A percentile compares a stretch with the other conserved stretches of the same genome.
Evolutionary conservation across 2,329 filamentous ascomycete genomes (phyloP).

Genomic region (Cladosporium sp.): DNA sequence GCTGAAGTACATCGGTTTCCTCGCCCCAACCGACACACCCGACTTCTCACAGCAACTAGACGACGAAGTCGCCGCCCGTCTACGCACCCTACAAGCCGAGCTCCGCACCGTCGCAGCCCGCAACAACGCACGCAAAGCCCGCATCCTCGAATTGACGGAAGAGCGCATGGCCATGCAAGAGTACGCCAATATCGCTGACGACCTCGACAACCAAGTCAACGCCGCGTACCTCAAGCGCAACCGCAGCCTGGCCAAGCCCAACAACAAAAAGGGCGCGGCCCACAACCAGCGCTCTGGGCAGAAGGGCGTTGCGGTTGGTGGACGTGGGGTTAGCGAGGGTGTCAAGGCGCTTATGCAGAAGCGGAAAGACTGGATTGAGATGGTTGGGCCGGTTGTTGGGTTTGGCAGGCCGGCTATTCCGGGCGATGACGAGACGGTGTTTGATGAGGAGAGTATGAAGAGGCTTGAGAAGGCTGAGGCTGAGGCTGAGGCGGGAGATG

Average conservation of each 20-base stretch:
- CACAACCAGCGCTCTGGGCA: constrained; percentile 49
- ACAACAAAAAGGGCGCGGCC: constrained; percentile 71
- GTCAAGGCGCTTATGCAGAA: constrained; percentile 92
- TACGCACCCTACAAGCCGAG: constrained; percentile 80
- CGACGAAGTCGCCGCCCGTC: constrained; percentile 86
- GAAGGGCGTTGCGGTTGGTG: constrained; percentile 69
- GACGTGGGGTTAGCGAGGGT: constrained; percentile 80
- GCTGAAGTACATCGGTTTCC: constrained; percentile 83
- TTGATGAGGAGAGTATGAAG: constrained; percentile 71
- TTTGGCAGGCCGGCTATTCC: constrained; percentile 78
- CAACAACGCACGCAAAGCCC: constrained; percentile 87
- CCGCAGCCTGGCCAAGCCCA: constrained; percentile 88
- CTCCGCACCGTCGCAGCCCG: constrained; percentile 80
- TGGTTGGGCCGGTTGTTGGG: constrained; percentile 86
- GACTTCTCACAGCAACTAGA: constrained; percentile 90
- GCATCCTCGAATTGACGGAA: constrained; percentile 81
- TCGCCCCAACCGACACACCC: constrained; percentile 61
- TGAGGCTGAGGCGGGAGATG: constrained; percentile 70
- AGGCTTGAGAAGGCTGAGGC: constrained; percentile 72
- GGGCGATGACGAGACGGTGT: constrained; percentile 71
- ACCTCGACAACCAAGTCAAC: constrained; percentile 92
- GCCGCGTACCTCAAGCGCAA: constrained; percentile 95
- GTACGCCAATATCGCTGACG: constrained; percentile 94
- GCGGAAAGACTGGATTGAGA: constrained; percentile 83
- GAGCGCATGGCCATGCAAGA: constrained; percentile 96